phyloP scores from a whole-genome alignment of 768 basidiomycete species.

The Sporobolomyces pararoseus region DNA sequence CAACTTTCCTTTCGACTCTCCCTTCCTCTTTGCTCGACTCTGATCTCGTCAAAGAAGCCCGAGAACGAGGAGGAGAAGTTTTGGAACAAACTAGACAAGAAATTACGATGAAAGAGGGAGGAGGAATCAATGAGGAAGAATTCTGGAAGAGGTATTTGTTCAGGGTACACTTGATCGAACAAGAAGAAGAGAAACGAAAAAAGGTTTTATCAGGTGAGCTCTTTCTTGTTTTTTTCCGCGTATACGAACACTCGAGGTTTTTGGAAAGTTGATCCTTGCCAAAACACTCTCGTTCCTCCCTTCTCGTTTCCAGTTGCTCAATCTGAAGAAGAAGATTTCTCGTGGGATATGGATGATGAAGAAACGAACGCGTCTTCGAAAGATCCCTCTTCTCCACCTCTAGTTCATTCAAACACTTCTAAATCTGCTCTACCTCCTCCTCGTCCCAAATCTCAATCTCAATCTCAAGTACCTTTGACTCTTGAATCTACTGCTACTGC shows the following conservation, averaged over 20 bases:
- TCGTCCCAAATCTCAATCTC: background rate
- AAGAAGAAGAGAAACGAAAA: conserved; percentile 58
- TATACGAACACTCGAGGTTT: too few species aligned
- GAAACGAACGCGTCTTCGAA: conserved; percentile 45
- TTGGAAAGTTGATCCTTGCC: too few species aligned
- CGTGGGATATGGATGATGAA: conserved; percentile 92
- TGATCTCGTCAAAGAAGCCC: conserved; percentile 54
- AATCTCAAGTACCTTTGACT: background rate
- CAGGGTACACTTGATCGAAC: conserved; percentile 52
- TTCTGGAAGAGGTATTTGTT: conserved; percentile 93
- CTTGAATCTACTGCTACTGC: background rate
- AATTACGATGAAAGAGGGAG: background rate
- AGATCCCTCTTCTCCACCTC: background rate
- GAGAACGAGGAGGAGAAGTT: conserved; percentile 55
- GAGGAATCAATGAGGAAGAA: conserved; percentile 48
- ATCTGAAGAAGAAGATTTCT: conserved; percentile 68
- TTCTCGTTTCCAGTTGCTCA: conserved; percentile 53
- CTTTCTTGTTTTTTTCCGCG: conserved; percentile 12
- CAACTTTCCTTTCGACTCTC: conserved; percentile 44
- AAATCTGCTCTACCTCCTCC: conserved; percentile 1
- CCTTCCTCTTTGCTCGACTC: conserved; percentile 57
- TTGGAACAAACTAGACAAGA: background rate
- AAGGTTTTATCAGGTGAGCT: conserved; percentile 66
- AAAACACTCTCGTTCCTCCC: background rate
- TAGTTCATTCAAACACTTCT: background rate